Evolutionary conservation across 140 eudicot genomes (phyloP), one percentile per base, ranked within the genome.

Genomic region (Senecio squalidus): DNA sequence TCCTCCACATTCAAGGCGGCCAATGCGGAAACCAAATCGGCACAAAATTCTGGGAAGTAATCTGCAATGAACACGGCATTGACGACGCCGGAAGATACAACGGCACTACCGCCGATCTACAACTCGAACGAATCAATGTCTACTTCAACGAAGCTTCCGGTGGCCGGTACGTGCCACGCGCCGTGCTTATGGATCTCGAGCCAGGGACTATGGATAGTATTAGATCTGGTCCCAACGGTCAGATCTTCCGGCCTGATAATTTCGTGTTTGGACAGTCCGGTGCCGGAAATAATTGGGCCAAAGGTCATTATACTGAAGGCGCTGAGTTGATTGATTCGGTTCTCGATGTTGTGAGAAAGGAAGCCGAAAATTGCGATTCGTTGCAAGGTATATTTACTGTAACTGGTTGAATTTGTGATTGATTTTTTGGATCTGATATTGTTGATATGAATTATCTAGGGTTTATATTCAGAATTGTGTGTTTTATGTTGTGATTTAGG

Each of bases 21-120:
- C 95, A 89, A 78, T 85, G 97, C 74, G 95, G 97, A 7, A 89
- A 89, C 75, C 95, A 89, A 60, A 85, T 85, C 68, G 97, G 97
- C 6, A 71, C 97, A 39, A 89, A 89, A 52, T 89, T 89, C 73
- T 85, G 97, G 97, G 97, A 89, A 51, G 97, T 85, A 1, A 80
- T 84, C 28, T 89, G 94, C 53, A 78, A 78, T 40, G 95, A 89
- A 70, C 97, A 85, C 71, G 89, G 93, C 41, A 77, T 89, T 9
- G 92, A 89, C 39, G 74, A 76, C 6, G 72, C 83, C 15, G 97
- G 97, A 7, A 69, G 75, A 6, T 78, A 67, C 75, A 82, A 66
- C 4, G 84, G 75, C 15, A 15, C 80, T 38, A 18, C 76, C 6
- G 78, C 81, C 14, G 84, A 80, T 29, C 72, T 81, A 7, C 86